A percentile compares a stretch with the other conserved stretches of the same genome.
These are phyloP conservation scores for Adansonia grandidieri DNA, from an alignment of 441 rosid genomes.

Conservation along the genomic window DNA sequence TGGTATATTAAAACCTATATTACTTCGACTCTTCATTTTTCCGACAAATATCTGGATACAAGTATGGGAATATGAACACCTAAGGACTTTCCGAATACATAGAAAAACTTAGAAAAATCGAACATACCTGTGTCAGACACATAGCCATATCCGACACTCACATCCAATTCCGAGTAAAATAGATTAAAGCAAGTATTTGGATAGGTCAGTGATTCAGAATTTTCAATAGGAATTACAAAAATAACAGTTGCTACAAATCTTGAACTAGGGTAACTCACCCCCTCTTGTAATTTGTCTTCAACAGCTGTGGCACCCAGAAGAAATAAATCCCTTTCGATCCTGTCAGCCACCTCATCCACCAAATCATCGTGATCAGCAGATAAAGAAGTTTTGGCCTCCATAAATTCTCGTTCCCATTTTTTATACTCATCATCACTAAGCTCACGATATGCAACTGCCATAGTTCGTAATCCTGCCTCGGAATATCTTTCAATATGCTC, in stretches of 20 bases:
- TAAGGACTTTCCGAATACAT: no score
- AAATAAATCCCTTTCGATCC: conserved; percentile 66
- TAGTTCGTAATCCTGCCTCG: conserved; percentile 80
- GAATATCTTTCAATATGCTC: conserved; percentile 69
- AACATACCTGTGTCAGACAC: no score
- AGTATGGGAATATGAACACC: no score
- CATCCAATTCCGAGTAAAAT: no score
- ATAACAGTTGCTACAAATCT: background rate
- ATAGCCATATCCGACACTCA: no score
- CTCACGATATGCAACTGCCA: conserved; percentile 80
- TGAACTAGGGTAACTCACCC: conserved; percentile 51
- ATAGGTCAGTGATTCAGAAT: background rate
- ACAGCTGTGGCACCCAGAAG: conserved; percentile 98
- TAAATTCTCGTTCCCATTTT: conserved; percentile 59
- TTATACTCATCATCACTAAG: conserved; percentile 60
- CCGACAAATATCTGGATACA: no score
- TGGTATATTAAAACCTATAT: background rate
- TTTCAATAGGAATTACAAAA: conserved; percentile 2
- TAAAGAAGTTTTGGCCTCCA: conserved; percentile 64
- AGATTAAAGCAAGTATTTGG: background rate
- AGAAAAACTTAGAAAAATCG: no score
- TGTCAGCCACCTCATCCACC: conserved; percentile 64
- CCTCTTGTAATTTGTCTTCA: conserved; percentile 89
- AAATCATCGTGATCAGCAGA: conserved; percentile 61
- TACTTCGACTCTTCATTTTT: no score